phyloP scores from a whole-genome alignment of 306 rosid genomes.

The Medicago lupulina region DNA sequence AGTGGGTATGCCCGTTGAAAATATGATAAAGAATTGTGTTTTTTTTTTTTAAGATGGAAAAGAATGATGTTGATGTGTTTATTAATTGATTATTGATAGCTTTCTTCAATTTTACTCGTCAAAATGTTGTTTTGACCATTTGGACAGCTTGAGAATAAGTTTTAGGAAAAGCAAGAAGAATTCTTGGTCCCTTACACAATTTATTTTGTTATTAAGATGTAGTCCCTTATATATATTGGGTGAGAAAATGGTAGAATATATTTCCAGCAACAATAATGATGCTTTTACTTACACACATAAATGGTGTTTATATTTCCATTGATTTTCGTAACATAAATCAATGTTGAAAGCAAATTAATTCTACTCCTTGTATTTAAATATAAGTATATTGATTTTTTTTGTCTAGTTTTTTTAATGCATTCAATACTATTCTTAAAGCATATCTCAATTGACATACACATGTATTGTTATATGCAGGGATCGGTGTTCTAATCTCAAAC shows the following conservation, averaged over 20 bases:
- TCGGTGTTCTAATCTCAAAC: too few species aligned
- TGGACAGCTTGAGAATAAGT: slow-evolving; percentile 6
- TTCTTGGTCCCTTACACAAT: background rate
- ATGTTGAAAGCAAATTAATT: background rate
- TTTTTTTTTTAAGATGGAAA: background rate
- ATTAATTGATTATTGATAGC: slow-evolving; percentile 42
- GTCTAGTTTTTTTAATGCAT: too few species aligned
- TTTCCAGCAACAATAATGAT: background rate
- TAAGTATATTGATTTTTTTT: too few species aligned
- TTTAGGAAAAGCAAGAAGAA: slow-evolving; percentile 14
- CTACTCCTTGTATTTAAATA: too few species aligned
- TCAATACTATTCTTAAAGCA: too few species aligned
- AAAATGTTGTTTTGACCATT: slow-evolving; percentile 54
- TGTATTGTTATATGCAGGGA: too few species aligned
- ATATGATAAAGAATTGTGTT: background rate
- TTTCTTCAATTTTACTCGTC: slow-evolving; percentile 56
- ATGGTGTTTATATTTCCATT: background rate
- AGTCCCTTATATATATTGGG: slow-evolving; percentile 39
- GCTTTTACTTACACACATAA: too few species aligned
- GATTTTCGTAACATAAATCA: background rate
- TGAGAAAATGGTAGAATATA: slow-evolving; percentile 39
- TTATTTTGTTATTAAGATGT: too few species aligned
- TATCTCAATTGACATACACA: too few species aligned
- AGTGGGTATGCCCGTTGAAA: slow-evolving; percentile 53
- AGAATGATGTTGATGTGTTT: slow-evolving; percentile 53